Percentiles rank a stretch among this genome's conserved stretches.
Conservation (phyloP, 2,329 filamentous ascomycete species). For the Colletotrichum lupini region DNA sequence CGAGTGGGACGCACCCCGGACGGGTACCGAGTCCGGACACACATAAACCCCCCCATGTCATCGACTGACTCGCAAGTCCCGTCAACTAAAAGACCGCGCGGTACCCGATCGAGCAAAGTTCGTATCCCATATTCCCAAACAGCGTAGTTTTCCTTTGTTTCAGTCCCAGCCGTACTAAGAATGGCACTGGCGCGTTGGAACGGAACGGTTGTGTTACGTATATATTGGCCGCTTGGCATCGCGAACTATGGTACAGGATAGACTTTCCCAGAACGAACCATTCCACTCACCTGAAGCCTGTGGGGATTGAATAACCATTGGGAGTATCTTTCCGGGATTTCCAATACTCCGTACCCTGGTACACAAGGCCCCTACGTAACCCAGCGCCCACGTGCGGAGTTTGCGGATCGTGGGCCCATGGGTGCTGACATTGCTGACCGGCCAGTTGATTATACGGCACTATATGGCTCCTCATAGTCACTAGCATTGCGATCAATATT, state of each 20-base stretch:
- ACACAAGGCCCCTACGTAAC: background rate
- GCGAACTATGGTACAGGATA: background rate
- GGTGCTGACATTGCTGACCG: background rate
- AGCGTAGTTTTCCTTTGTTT: background rate
- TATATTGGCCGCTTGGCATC: conserved; percentile 12
- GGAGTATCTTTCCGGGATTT: no score
- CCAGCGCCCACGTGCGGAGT: background rate
- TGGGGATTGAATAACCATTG: background rate
- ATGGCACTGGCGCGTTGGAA: background rate
- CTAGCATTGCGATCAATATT: background rate
- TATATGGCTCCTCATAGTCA: background rate
- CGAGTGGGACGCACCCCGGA: background rate
- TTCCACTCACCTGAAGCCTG: conserved; percentile 4
- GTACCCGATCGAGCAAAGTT: no score
- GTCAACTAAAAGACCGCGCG: no score
- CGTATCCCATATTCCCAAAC: background rate
- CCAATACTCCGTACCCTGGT: no score
- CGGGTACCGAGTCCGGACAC: background rate
- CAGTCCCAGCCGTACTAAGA: background rate
- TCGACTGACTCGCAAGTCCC: background rate
- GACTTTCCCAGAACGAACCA: background rate
- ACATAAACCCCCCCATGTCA: background rate
- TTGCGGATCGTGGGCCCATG: background rate
- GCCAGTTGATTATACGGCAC: background rate
- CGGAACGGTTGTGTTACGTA: background rate